Evolutionary conservation across 2,329 filamentous ascomycete genomes (phyloP).

Genomic region (Moelleriella libera): DNA sequence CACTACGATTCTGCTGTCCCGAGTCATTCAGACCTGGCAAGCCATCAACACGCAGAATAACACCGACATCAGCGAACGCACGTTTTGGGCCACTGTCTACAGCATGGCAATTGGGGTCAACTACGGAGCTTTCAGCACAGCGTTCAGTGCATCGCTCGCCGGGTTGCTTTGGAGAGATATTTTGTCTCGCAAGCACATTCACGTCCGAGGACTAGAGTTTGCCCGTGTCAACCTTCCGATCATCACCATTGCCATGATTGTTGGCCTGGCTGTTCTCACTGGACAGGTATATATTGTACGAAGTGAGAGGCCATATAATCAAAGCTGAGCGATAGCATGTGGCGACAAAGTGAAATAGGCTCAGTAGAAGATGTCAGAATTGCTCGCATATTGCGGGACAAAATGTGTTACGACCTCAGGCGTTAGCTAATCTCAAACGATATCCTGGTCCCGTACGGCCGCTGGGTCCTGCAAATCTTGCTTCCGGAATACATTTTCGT

Average conservation of each 20-base stretch:
- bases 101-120: conserved; percentile 64
- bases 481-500: too few species aligned
- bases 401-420: too few species aligned
- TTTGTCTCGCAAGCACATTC: conserved; percentile 51
- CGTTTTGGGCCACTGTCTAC: conserved; percentile 62
- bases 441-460: too few species aligned
- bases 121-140: conserved; percentile 59
- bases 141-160: conserved; percentile 58
- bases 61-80: conserved; percentile 43
- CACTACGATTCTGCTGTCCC: conserved; percentile 58
- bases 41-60: conserved; percentile 35
- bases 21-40: conserved; percentile 56
- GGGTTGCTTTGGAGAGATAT: conserved; percentile 64
- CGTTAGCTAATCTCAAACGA: too few species aligned
- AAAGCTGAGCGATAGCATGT: not conserved
- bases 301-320: conserved; percentile 5
- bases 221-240: conserved; percentile 56
- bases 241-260: conserved; percentile 52
- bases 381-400: too few species aligned
- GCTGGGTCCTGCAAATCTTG: too few species aligned
- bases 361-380: too few species aligned
- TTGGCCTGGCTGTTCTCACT: conserved; percentile 46
- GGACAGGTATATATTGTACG: conserved; percentile 45
- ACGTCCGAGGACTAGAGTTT: conserved; percentile 49
- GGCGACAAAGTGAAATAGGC: not conserved